Evolutionary conservation across 495 filamentous ascomycete genomes (phyloP), one percentile per base, ranked within the genome.

Genomic region (Copromyces sp.): DNA sequence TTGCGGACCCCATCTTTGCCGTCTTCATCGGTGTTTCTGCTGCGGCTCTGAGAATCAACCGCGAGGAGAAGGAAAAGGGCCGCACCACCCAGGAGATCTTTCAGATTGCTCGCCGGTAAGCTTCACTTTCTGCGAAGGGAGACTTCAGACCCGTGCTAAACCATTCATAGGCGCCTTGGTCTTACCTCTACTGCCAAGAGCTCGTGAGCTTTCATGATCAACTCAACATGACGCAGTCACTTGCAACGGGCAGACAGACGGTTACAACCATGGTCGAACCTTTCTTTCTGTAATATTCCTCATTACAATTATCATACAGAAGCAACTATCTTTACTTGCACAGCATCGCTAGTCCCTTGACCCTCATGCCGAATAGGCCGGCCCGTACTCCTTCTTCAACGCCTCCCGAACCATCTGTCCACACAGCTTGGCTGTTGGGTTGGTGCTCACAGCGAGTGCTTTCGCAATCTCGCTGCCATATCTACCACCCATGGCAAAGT

Each of bases 371-470:
- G 75, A 77, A 74, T 80, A 82, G 37, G 75, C 77, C 9, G 81
- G 78, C 2, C 84, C 84, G 70, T 86, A 86, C 82, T 97, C 94
- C 83, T 90, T 92, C 83, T 86, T 90, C 87, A 97, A 88, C 47
- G 92, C 93, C 83, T 95, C 91, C 80, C 89, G 90, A 12, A 97
- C 93, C 83, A 97, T 95, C 39, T 88, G 88, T 16, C 93, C 94
- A 82, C 94, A 97, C 78, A 96, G 85, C 84, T 94, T 96, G 37
- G 93, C 93, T 75, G 92, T 92, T 40, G 94, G 94, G 84, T 97
- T 97, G 53, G 90, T 92, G 81, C 87, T 86, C 65, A 95, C 93
- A 3, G 91, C 90, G 82, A 96, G 81, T 61, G 87, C 88, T 82
- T 90, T 90, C 14, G 90, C 93, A 72, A 94, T 86, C 74, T 90